A percentile compares a stretch with the other conserved stretches of the same genome.
These are phyloP conservation scores for Ogataea haglerorum DNA, from an alignment of 805 yeast genomes.

Conservation along the genomic window DNA sequence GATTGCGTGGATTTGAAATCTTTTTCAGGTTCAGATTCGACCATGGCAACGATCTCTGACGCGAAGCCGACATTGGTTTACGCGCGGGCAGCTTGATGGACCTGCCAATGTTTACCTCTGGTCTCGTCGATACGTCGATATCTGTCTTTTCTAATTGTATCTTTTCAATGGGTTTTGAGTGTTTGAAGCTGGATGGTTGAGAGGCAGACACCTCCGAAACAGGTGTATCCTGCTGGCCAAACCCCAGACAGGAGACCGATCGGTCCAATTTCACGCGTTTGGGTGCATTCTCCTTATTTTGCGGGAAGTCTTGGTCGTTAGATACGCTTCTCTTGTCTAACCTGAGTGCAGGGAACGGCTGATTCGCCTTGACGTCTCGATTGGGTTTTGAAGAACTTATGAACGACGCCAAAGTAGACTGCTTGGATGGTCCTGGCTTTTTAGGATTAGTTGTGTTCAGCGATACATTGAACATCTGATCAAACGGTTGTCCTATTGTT, in stretches of 20 bases:
- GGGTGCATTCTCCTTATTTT: slow-evolving; percentile 1
- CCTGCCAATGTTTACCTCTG: background rate
- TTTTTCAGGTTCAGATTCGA: slow-evolving; percentile 7
- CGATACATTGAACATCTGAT: slow-evolving; percentile 13
- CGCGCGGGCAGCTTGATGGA: slow-evolving; percentile 1
- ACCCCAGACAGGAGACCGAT: background rate
- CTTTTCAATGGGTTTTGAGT: slow-evolving; percentile 21
- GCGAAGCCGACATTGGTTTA: slow-evolving; percentile 10
- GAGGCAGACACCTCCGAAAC: background rate
- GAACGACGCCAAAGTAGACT: slow-evolving; percentile 19
- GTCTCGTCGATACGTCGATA: slow-evolving; percentile 2
- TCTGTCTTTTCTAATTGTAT: slow-evolving; percentile 9
- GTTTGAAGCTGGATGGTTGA: slow-evolving; percentile 19
- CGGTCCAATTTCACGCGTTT: slow-evolving; percentile 2
- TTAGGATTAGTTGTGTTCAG: slow-evolving; percentile 9
- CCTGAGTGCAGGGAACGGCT: slow-evolving; percentile 2
- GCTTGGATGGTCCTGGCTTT: slow-evolving; percentile 12
- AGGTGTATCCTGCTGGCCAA: background rate
- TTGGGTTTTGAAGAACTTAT: slow-evolving; percentile 15
- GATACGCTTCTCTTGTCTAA: slow-evolving; percentile 1
- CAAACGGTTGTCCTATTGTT: too few species aligned
- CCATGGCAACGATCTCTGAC: slow-evolving; percentile 23
- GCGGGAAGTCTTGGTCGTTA: background rate
- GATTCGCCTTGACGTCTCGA: background rate
- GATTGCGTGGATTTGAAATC: slow-evolving; percentile 21